phyloP scores from a whole-genome alignment of 1,139 yeast genomes.

The Nakaseomyces glabratus region DNA sequence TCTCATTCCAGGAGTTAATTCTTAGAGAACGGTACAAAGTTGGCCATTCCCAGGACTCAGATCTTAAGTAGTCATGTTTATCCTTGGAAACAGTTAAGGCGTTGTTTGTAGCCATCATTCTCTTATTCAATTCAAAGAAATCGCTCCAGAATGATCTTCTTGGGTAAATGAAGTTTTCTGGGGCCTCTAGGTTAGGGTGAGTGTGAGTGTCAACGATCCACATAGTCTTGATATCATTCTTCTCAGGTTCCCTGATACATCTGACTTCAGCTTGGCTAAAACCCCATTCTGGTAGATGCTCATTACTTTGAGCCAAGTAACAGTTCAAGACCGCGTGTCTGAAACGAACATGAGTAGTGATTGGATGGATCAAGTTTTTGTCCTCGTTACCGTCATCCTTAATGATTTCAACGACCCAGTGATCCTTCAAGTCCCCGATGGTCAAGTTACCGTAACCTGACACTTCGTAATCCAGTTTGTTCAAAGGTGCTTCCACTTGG shows the following conservation, averaged over 20 bases:
- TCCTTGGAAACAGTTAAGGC: slow-evolving; percentile 90
- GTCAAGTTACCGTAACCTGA: slow-evolving; percentile 86
- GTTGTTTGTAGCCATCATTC: slow-evolving; percentile 98
- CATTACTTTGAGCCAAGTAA: slow-evolving; percentile 79
- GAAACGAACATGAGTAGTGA: slow-evolving; percentile 78
- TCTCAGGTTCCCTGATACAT: slow-evolving; percentile 67
- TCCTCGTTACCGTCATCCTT: slow-evolving; percentile 71
- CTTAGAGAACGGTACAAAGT: slow-evolving; percentile 84
- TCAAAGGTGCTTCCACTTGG: slow-evolving; percentile 69
- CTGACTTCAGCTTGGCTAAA: slow-evolving; percentile 96
- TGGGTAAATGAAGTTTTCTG: slow-evolving; percentile 68
- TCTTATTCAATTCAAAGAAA: slow-evolving; percentile 85
- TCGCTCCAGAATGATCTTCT: slow-evolving; percentile 78
- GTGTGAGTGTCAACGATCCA: slow-evolving; percentile 91
- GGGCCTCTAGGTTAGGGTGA: slow-evolving; percentile 69
- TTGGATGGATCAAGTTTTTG: slow-evolving; percentile 62
- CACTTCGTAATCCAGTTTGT: slow-evolving; percentile 67
- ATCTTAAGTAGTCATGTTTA: slow-evolving; percentile 84
- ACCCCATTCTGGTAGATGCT: slow-evolving; percentile 89
- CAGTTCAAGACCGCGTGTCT: slow-evolving; percentile 61
- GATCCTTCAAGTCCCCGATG: slow-evolving; percentile 83
- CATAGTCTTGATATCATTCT: slow-evolving; percentile 91
- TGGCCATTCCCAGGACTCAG: slow-evolving; percentile 98
- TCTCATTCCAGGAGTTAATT: slow-evolving; percentile 90
- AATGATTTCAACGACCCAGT: slow-evolving; percentile 85